Conservation (phyloP, 2,329 filamentous ascomycete species). For the Epichloe brachyelytri region DNA sequence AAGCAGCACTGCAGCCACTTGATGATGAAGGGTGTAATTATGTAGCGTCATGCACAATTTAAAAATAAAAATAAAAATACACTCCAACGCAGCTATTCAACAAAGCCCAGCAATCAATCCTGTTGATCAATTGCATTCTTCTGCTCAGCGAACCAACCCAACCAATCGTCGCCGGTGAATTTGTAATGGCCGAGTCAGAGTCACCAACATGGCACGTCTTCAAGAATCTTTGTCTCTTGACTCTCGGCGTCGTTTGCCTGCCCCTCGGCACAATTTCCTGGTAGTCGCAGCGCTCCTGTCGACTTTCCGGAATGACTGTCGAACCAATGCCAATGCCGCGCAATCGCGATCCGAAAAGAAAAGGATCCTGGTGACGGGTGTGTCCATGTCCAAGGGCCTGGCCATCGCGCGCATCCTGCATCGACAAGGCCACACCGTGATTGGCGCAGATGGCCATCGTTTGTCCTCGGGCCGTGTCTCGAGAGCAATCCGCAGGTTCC, state of each 20-base stretch:
- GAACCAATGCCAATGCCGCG: slow-evolving; percentile 2
- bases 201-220: slow-evolving; percentile 8
- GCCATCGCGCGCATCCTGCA: slow-evolving; percentile 53
- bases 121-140: too few relatives aligned
- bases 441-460: slow-evolving; percentile 54
- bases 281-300: slow-evolving; percentile 2
- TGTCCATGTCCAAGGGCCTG: slow-evolving; percentile 61
- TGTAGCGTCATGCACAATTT: not conserved
- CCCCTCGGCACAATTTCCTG: slow-evolving; percentile 37
- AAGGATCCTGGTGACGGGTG: slow-evolving; percentile 57
- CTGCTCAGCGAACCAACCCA: not conserved
- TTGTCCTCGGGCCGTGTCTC: slow-evolving; percentile 46
- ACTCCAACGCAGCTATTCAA: too few relatives aligned
- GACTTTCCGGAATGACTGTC: slow-evolving; percentile 2
- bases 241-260: slow-evolving; percentile 26
- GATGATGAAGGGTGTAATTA: too few relatives aligned
- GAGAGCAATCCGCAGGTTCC: slow-evolving; percentile 39
- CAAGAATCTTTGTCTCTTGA: slow-evolving; percentile 13
- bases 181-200: slow-evolving; percentile 1
- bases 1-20: not conserved
- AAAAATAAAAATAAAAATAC: not conserved
- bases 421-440: slow-evolving; percentile 51
- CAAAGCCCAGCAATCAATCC: too few relatives aligned
- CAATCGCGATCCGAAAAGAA: not conserved
- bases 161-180: not conserved